phyloP scores from a whole-genome alignment of 176 grass and related monocot genomes.

The maize (Zea mays) region DNA sequence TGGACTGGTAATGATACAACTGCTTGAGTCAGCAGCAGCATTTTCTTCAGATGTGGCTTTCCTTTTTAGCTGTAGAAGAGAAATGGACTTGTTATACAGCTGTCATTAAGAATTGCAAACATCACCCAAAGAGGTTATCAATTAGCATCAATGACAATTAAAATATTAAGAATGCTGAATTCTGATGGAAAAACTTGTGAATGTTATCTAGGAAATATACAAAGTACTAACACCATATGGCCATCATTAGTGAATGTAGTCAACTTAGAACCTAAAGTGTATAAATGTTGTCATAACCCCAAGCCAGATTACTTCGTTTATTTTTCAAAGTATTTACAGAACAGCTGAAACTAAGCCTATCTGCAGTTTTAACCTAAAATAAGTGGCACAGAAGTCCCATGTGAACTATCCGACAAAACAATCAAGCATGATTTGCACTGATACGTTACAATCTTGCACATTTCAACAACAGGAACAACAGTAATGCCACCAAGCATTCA shows the following conservation, averaged over 20 bases:
- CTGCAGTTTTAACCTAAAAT: slow-evolving; percentile 5
- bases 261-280: slow-evolving; percentile 8
- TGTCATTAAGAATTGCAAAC: slow-evolving; percentile 23
- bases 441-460: slow-evolving; percentile 9
- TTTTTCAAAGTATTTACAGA: slow-evolving; percentile 9
- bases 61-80: slow-evolving; percentile 66
- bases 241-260: slow-evolving; percentile 1
- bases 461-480: not conserved
- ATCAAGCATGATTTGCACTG: not conserved
- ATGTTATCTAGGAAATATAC: not conserved
- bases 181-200: not conserved
- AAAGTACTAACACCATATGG: not conserved
- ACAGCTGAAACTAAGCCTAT: slow-evolving; percentile 3
- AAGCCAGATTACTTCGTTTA: not conserved
- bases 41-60: slow-evolving; percentile 61
- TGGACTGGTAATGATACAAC: slow-evolving; percentile 69
- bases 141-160: slow-evolving; percentile 6
- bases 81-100: slow-evolving; percentile 25
- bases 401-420: not conserved
- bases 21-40: slow-evolving; percentile 63
- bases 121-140: not conserved
- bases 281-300: not conserved
- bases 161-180: slow-evolving; percentile 26
- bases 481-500: not conserved
- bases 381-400: not conserved